These are phyloP conservation scores for Cicer chorassanicum DNA, from an alignment of 306 rosid species.

Conservation along the genomic window DNA sequence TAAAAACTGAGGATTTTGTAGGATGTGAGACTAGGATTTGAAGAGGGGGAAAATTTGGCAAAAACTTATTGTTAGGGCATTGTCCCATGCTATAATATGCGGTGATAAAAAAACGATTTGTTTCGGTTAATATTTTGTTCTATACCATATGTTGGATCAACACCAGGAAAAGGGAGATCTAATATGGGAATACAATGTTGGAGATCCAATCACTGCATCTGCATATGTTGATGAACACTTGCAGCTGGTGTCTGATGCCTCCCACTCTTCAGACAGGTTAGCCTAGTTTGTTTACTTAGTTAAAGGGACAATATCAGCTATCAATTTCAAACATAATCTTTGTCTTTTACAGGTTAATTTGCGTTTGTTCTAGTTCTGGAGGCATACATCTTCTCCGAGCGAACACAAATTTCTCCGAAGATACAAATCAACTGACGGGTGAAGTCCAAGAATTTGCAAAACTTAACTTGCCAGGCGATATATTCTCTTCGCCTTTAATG, in stretches of 20 bases:
- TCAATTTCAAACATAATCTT: background rate
- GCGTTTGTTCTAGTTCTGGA: slow-evolving; percentile 85
- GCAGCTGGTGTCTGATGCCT: slow-evolving; percentile 49
- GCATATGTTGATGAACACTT: slow-evolving; percentile 81
- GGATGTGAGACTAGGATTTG: background rate
- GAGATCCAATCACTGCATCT: slow-evolving; percentile 84
- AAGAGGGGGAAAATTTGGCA: background rate
- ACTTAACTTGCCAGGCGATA: slow-evolving; percentile 63
- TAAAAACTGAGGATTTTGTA: background rate
- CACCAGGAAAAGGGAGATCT: slow-evolving; percentile 71
- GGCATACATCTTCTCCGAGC: slow-evolving; percentile 63
- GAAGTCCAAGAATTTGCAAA: slow-evolving; percentile 67
- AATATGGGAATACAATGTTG: slow-evolving; percentile 74
- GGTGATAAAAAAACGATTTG: slow-evolving; percentile 18
- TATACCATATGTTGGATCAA: slow-evolving; percentile 36
- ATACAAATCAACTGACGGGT: slow-evolving; percentile 22
- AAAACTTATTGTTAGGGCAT: background rate
- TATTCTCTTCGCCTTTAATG: slow-evolving; percentile 91
- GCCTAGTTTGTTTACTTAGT: slow-evolving; percentile 20
- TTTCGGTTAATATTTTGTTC: slow-evolving; percentile 28
- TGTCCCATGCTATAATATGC: background rate
- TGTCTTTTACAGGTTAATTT: slow-evolving; percentile 61
- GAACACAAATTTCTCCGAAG: slow-evolving; percentile 34
- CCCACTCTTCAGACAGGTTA: slow-evolving; percentile 68
- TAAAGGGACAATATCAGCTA: background rate